phyloP scores from a whole-genome alignment of 345 rosid genomes.

The Clarkia xantiana region DNA sequence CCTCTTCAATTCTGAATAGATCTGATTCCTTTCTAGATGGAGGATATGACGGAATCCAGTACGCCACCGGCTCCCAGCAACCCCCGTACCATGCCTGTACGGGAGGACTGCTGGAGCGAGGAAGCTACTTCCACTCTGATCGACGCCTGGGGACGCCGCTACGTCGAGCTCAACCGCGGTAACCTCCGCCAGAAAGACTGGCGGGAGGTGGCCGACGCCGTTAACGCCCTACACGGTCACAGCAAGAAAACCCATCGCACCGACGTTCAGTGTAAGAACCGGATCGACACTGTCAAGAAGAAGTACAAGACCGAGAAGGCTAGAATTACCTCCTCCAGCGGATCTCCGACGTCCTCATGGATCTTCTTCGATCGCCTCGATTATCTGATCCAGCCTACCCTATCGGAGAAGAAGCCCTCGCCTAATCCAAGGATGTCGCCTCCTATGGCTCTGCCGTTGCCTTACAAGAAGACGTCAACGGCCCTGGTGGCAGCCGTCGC shows the following conservation, averaged over 20 bases:
- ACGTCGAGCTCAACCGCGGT: slow-evolving; percentile 76
- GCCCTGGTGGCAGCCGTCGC: slow-evolving; percentile 29
- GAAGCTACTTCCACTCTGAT: slow-evolving; percentile 90
- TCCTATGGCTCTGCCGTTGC: slow-evolving; percentile 35
- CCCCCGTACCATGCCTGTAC: slow-evolving; percentile 45
- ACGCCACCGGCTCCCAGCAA: slow-evolving; percentile 15
- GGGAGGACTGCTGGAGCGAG: slow-evolving; percentile 98
- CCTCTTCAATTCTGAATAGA: too few species aligned
- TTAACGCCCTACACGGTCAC: slow-evolving; percentile 73
- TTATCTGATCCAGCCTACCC: slow-evolving; percentile 51
- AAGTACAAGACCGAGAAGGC: slow-evolving; percentile 90
- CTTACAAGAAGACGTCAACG: slow-evolving; percentile 19
- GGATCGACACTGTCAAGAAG: slow-evolving; percentile 96
- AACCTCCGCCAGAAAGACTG: too few species aligned
- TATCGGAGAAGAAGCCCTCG: slow-evolving; percentile 25
- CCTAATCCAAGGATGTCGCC: slow-evolving; percentile 32
- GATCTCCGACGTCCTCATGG: slow-evolving; percentile 49
- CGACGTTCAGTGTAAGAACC: slow-evolving; percentile 95
- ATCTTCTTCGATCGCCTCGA: slow-evolving; percentile 73
- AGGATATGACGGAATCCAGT: slow-evolving; percentile 27
- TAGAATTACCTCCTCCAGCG: slow-evolving; percentile 46
- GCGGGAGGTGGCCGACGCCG: slow-evolving; percentile 89
- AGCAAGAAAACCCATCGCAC: slow-evolving; percentile 83
- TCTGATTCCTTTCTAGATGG: too few species aligned
- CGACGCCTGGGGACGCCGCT: slow-evolving; percentile 92